A percentile compares a stretch with the other conserved stretches of the same genome.
Evolutionary conservation across 352 stramenopile species (phyloP).

Genomic region (Globisporangium yorkense): DNA sequence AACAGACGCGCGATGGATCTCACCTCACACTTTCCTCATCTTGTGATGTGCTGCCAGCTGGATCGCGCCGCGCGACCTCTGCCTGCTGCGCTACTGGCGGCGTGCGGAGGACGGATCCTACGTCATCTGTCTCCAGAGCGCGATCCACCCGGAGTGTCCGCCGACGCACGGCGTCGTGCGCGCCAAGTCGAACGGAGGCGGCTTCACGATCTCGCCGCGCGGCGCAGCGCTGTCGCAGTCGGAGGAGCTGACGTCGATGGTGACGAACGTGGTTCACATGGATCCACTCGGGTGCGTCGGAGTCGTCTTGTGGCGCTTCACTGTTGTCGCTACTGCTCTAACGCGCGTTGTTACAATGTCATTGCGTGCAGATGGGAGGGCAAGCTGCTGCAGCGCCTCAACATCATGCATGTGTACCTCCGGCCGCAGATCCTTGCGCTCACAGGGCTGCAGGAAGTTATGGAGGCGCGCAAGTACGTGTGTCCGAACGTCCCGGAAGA

Average conservation of each 20-base stretch:
- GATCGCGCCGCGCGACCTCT: conserved; percentile 60
- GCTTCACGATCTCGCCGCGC: conserved; percentile 56
- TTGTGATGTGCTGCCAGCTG: conserved; percentile 25
- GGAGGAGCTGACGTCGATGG: conserved; percentile 57
- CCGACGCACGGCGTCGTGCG: conserved; percentile 53
- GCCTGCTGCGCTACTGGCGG: conserved; percentile 69
- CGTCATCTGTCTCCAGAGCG: conserved; percentile 73
- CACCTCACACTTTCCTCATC: not conserved
- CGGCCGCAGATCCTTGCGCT: conserved; percentile 54
- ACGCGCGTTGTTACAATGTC: not conserved
- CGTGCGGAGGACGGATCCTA: conserved; percentile 65
- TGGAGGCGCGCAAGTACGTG: conserved; percentile 74
- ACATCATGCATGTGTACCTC: conserved; percentile 50
- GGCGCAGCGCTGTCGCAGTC: conserved; percentile 9
- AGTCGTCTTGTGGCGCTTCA: too few relatives aligned
- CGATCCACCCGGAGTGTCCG: conserved; percentile 66
- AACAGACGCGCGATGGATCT: too few relatives aligned
- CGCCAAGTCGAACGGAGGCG: conserved; percentile 53
- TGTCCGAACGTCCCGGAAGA: conserved; percentile 62
- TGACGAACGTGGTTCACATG: conserved; percentile 67
- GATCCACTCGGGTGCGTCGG: conserved; percentile 37
- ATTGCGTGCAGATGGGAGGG: conserved; percentile 35
- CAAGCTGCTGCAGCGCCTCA: conserved; percentile 49
- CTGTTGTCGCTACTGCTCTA: not conserved
- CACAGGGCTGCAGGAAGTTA: conserved; percentile 54